A percentile compares a stretch with the other conserved stretches of the same genome.
phyloP scores from a whole-genome alignment of 192 early-diverging fungal species.

The Rhizoclosmatium sp. region DNA sequence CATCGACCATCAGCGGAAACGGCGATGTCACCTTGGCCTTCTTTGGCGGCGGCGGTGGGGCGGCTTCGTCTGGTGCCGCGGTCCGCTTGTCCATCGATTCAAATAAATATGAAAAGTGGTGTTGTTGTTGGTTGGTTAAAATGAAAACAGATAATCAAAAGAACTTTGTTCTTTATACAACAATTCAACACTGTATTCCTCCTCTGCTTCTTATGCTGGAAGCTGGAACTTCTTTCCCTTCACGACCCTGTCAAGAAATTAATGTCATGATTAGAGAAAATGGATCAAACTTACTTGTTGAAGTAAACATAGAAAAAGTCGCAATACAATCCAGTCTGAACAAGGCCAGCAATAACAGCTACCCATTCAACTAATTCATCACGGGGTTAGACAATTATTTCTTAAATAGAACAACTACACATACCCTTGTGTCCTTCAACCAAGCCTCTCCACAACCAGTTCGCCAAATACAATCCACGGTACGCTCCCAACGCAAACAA shows the following conservation, averaged over 20 bases:
- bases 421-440: constrained; percentile 51
- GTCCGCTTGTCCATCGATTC: too few relatives aligned
- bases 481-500: constrained; percentile 96
- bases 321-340: constrained; percentile 94
- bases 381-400: too few relatives aligned
- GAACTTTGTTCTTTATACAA: neutral
- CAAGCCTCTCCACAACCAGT: constrained; percentile 95
- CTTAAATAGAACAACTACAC: too few relatives aligned
- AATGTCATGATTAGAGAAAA: too few relatives aligned
- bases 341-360: constrained; percentile 85
- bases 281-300: constrained; percentile 50
- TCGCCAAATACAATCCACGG: constrained; percentile 85
- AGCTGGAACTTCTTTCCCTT: constrained; percentile 76
- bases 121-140: too few relatives aligned
- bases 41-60: too few relatives aligned
- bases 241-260: constrained; percentile 49
- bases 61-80: too few relatives aligned
- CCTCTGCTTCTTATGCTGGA: constrained; percentile 54
- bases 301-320: constrained; percentile 99
- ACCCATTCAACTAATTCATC: constrained; percentile 72
- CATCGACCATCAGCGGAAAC: neutral
- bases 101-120: too few relatives aligned
- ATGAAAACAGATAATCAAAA: too few relatives aligned
- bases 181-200: neutral
- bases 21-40: neutral